Conservation (phyloP, 179 eudicot species). For the Patellifolia procumbens region DNA sequence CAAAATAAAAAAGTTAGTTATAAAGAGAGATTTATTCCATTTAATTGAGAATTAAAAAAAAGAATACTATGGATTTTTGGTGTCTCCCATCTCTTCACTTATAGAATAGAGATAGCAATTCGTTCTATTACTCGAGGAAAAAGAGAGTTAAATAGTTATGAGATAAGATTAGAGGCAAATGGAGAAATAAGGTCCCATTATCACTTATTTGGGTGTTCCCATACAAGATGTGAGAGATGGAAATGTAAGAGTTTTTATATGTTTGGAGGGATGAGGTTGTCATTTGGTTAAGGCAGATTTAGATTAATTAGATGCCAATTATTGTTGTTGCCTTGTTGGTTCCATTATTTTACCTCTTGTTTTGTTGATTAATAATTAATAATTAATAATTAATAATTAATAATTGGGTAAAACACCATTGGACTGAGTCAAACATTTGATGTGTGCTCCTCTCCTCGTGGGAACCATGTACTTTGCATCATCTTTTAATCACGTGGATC, state of each 20-base stretch:
- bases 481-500: slow-evolving; percentile 14
- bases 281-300: background rate
- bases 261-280: slow-evolving; percentile 14
- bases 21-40: no score
- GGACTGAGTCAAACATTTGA: slow-evolving; percentile 17
- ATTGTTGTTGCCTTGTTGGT: background rate
- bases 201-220: no score
- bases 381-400: slow-evolving; percentile 1
- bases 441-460: slow-evolving; percentile 13
- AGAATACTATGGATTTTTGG: no score
- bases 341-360: background rate
- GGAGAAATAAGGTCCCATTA: background rate
- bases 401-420: slow-evolving; percentile 3
- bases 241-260: no score
- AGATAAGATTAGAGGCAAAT: background rate
- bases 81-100: no score
- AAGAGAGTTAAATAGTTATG: background rate
- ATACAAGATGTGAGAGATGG: background rate
- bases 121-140: no score
- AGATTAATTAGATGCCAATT: background rate
- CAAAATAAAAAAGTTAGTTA: no score
- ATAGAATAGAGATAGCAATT: no score
- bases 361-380: background rate
- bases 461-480: slow-evolving; percentile 3
- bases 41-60: no score